phyloP scores from a whole-genome alignment of 441 rosid species.

The Gossypium trilobum region DNA sequence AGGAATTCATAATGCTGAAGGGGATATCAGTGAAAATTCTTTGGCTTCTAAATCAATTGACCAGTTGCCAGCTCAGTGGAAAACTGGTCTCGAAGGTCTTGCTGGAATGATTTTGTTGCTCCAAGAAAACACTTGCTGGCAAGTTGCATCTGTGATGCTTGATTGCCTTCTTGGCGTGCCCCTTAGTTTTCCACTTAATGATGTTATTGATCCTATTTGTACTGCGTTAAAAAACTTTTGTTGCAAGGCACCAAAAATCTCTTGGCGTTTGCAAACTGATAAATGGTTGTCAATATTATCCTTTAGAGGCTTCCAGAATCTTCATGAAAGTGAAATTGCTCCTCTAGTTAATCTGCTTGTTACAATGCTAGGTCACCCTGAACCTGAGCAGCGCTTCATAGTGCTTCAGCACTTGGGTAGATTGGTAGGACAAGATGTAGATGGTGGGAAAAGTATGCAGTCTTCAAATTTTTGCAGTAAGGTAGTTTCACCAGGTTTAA shows the following conservation, averaged over 20 bases:
- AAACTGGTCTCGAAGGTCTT: constrained; percentile 46
- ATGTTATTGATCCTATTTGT: constrained; percentile 38
- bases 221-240: constrained; percentile 39
- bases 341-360: constrained; percentile 49
- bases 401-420: constrained; percentile 57
- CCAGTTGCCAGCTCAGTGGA: constrained; percentile 35
- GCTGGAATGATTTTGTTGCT: constrained; percentile 38
- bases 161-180: constrained; percentile 63
- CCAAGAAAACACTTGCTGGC: constrained; percentile 61
- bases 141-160: constrained; percentile 54
- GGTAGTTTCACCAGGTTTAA: constrained; percentile 28
- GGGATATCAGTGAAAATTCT: constrained; percentile 26
- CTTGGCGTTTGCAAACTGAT: constrained; percentile 68
- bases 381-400: constrained; percentile 73
- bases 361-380: constrained; percentile 53
- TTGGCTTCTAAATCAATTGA: constrained; percentile 28
- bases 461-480: constrained; percentile 29
- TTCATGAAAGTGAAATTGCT: constrained; percentile 41
- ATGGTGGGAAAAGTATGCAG: constrained; percentile 27
- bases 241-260: constrained; percentile 55
- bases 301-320: constrained; percentile 38
- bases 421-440: constrained; percentile 51
- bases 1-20: constrained; percentile 29
- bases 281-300: constrained; percentile 54
- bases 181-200: constrained; percentile 36